These are phyloP conservation scores for Liquidambar formosana DNA, from an alignment of 164 flowering plant species.

Conservation along the genomic window DNA sequence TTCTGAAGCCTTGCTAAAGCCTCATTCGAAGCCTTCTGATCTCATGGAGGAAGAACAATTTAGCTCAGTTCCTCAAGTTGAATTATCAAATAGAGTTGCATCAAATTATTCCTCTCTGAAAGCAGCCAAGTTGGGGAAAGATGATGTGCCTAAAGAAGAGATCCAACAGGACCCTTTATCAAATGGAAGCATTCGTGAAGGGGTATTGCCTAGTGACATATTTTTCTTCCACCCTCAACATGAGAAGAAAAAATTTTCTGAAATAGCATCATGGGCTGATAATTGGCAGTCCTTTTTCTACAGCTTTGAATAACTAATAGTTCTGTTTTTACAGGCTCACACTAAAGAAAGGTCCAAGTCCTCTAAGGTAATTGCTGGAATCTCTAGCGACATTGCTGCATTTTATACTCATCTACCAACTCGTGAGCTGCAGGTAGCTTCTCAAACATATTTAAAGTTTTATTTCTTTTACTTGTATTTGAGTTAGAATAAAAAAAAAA, in stretches of 20 bases:
- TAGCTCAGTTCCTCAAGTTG: neutral
- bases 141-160: conserved; percentile 7
- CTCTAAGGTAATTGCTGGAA: conserved; percentile 18
- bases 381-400: conserved; percentile 11
- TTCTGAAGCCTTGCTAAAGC: conserved; percentile 10
- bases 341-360: neutral
- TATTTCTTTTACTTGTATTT: neutral
- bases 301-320: neutral
- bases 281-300: neutral
- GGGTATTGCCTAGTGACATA: conserved; percentile 12
- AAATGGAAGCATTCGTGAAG: conserved; percentile 15
- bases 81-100: conserved; percentile 6
- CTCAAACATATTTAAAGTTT: neutral
- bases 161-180: conserved; percentile 9
- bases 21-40: conserved; percentile 8
- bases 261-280: neutral
- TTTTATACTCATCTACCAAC: conserved; percentile 22
- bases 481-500: neutral
- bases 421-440: conserved; percentile 32
- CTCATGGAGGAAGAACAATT: conserved; percentile 15
- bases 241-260: neutral
- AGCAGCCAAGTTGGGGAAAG: conserved; percentile 9
- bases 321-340: conserved; percentile 18
- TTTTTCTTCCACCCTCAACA: neutral
- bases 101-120: neutral